These are phyloP conservation scores for Striga hermonthica DNA, from an alignment of 305 asterid species.

Conservation along the genomic window DNA sequence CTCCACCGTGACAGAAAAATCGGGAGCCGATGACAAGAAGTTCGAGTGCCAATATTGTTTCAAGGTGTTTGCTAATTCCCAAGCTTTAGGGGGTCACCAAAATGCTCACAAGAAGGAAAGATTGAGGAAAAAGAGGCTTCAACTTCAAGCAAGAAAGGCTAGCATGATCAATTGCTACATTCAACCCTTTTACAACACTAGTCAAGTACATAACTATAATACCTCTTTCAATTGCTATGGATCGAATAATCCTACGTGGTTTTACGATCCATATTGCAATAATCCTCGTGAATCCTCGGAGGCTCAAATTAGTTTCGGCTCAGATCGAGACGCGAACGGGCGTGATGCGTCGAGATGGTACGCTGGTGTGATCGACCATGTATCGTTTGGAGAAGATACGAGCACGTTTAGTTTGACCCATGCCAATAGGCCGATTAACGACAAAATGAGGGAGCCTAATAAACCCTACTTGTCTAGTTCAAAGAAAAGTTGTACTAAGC, in stretches of 20 bases:
- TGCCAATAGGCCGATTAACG: slow-evolving; percentile 29
- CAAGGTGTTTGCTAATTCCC: slow-evolving; percentile 75
- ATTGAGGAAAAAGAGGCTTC: slow-evolving; percentile 67
- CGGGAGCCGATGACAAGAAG: slow-evolving; percentile 43
- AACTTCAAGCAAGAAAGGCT: slow-evolving; percentile 76
- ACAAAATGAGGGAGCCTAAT: slow-evolving; percentile 28
- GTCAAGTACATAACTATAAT: not conserved
- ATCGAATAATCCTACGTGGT: slow-evolving; percentile 44
- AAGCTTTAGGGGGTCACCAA: slow-evolving; percentile 93
- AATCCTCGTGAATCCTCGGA: slow-evolving; percentile 38
- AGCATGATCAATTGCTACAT: slow-evolving; percentile 53
- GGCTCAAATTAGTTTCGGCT: slow-evolving; percentile 61
- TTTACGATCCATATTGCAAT: slow-evolving; percentile 45
- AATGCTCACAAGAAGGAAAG: slow-evolving; percentile 97
- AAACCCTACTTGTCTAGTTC: slow-evolving; percentile 34
- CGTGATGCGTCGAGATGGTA: slow-evolving; percentile 35
- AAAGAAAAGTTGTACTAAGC: slow-evolving; percentile 43
- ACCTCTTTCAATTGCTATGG: slow-evolving; percentile 29
- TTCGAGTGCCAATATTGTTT: slow-evolving; percentile 78
- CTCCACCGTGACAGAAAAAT: slow-evolving; percentile 47
- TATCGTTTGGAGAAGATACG: slow-evolving; percentile 37
- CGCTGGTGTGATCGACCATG: slow-evolving; percentile 25
- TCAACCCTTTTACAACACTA: slow-evolving; percentile 45
- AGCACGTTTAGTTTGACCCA: slow-evolving; percentile 45
- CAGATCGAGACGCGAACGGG: slow-evolving; percentile 28